Percentiles rank a stretch among this genome's conserved stretches.
Evolutionary conservation across 306 rosid species (phyloP).

Genomic region (Cicer judaicum): DNA sequence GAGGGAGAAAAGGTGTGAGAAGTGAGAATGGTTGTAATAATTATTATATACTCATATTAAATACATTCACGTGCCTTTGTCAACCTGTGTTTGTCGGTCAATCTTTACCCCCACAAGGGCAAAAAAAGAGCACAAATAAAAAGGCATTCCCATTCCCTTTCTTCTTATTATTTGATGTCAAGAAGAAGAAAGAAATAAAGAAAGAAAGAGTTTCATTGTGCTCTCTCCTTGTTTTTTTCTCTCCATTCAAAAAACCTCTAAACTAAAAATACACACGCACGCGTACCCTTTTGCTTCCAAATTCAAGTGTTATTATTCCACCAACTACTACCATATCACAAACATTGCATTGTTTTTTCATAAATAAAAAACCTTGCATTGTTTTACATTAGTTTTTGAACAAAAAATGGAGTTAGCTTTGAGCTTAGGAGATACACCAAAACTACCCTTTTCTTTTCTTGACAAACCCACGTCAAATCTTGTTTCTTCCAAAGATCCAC

Average conservation of each 20-base stretch:
- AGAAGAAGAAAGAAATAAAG: not conserved
- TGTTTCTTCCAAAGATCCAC: conserved; percentile 43
- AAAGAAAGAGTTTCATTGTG: not conserved
- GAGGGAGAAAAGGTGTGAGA: conserved; percentile 8
- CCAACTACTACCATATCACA: not conserved
- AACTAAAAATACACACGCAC: not conserved
- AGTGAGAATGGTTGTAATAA: conserved; percentile 3
- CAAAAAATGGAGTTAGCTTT: conserved; percentile 74
- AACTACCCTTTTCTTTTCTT: conserved; percentile 49
- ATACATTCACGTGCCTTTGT: conserved; percentile 87
- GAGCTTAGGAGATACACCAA: conserved; percentile 82
- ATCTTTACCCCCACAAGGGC: conserved; percentile 50
- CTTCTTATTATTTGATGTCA: not conserved
- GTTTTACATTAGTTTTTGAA: not conserved
- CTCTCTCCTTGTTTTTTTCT: not conserved
- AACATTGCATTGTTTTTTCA: not conserved
- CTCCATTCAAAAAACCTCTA: not conserved
- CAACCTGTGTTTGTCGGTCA: conserved; percentile 91
- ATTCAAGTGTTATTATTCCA: not conserved
- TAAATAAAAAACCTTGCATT: no score
- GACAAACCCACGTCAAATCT: conserved; percentile 44
- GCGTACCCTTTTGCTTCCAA: not conserved
- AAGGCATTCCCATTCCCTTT: conserved; percentile 2
- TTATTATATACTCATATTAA: conserved; percentile 41
- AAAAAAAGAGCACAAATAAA: conserved; percentile 42